Conservation (phyloP, 192 early-diverging fungal species). For the Backusella liffmaniae region DNA sequence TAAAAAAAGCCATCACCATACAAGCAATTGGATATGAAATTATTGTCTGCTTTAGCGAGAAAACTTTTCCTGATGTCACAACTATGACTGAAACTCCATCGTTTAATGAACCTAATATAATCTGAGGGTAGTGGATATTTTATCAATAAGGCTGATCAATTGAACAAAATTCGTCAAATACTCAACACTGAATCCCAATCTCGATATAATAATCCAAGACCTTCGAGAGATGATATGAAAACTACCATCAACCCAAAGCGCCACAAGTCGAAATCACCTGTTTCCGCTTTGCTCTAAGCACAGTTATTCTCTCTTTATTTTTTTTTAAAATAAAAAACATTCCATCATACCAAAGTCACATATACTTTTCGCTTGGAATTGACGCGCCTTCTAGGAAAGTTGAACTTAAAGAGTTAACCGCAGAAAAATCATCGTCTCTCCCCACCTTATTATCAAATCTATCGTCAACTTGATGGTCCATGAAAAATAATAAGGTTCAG, state of each 20-base stretch:
- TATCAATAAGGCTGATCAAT: conserved; percentile 7
- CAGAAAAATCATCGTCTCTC: neutral
- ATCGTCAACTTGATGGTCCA: neutral
- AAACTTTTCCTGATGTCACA: neutral
- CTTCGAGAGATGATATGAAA: neutral
- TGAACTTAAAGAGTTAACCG: neutral
- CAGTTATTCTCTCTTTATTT: neutral
- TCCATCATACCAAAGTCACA: neutral
- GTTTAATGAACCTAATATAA: neutral
- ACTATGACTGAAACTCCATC: neutral
- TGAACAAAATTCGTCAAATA: neutral
- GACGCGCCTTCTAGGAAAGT: too few species aligned
- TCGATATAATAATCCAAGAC: neutral
- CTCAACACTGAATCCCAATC: neutral
- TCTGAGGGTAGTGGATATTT: neutral
- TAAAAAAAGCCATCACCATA: conserved; percentile 3
- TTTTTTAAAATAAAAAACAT: conserved; percentile 5
- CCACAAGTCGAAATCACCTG: neutral
- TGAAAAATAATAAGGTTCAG: neutral
- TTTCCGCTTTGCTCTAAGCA: neutral
- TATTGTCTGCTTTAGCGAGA: neutral
- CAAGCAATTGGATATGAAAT: conserved; percentile 2
- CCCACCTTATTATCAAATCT: neutral
- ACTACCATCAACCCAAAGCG: neutral
- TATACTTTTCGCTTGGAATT: neutral